These are phyloP conservation scores for Colletotrichum sp. DNA, from an alignment of 2,329 filamentous ascomycete genomes.

Conservation along the genomic window DNA sequence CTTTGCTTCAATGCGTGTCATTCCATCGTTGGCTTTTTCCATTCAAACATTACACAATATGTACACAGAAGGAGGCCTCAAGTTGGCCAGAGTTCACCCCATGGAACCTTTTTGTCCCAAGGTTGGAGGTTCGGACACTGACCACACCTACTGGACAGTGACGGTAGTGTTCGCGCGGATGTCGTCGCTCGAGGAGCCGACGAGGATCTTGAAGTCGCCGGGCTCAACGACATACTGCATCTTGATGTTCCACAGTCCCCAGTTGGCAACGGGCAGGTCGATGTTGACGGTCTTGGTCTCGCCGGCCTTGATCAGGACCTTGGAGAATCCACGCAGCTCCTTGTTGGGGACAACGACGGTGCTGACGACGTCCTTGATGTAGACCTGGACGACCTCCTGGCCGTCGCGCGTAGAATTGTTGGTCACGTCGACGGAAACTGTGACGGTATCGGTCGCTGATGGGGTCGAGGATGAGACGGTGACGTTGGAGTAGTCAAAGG, in stretches of 20 bases:
- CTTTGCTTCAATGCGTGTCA: not conserved
- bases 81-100: not conserved
- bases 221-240: conserved; percentile 79
- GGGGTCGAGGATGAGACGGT: conserved; percentile 53
- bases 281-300: conserved; percentile 59
- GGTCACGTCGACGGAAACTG: conserved; percentile 64
- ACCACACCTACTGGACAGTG: conserved; percentile 42
- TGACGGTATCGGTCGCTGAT: conserved; percentile 56
- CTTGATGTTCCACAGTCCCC: conserved; percentile 62
- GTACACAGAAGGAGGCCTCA: conserved; percentile 10
- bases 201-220: conserved; percentile 67
- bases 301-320: conserved; percentile 65
- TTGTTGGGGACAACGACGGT: conserved; percentile 69
- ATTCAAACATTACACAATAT: conserved; percentile 4
- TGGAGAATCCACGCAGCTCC: conserved; percentile 70
- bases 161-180: conserved; percentile 61
- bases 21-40: not conserved
- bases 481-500: conserved; percentile 63
- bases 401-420: conserved; percentile 64
- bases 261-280: conserved; percentile 58
- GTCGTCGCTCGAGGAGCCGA: conserved; percentile 65
- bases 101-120: not conserved
- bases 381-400: conserved; percentile 72
- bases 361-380: conserved; percentile 66
- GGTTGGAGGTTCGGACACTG: not conserved